Base-by-base conservation (phyloP, 805 yeast genomes). In the Blastobotrys mokoenaii region DNA sequence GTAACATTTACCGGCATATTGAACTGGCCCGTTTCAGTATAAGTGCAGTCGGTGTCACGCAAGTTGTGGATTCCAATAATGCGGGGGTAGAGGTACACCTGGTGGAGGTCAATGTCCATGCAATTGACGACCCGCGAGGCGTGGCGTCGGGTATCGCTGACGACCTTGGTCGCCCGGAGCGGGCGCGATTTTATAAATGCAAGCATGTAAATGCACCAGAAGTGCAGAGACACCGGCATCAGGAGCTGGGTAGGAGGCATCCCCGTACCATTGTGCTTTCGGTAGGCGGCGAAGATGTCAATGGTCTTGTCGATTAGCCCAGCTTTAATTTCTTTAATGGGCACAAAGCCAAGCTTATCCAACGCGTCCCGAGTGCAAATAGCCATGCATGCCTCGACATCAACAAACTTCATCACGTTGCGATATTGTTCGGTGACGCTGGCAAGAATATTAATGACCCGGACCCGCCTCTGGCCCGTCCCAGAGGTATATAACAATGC, bases 401-500 rank as follows among this genome's bases (percentile, higher is more conserved):
- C 95, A 9, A 83, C 81, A 62, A 82, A 85, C 44, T 79, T 76
- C 65, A 85, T 85, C 5, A 87, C 81, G 46, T 83, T 88, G 41
- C 74, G 74, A 36, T 83, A 66, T 45, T 85, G 73, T 49, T 81
- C 83, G 1, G 93, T 78, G 12, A 86, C 89, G 0, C 95, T 84
- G 40, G 85, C 77, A n/a, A 83, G 82, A 46, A 79, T 68, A 58
- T 93, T 93, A 41, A 84, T 74, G n/a, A 88, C 88, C 50, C 98
- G 74, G 12, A 93, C 90, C 55, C 85, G 82, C 52, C 97, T 70
- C 7, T 71, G 65, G 17, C 98, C 98, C 40, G 72, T 71, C 1
- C 71, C 58, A 40, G 87, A 84, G 0, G 97, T 89, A 61, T 88
- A 90, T 45, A 93, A 67, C 22, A 93, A 54, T 0, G 97, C 97